Base-by-base conservation (phyloP, 2,329 filamentous ascomycete genomes). In the Sporothrix pallida region DNA sequence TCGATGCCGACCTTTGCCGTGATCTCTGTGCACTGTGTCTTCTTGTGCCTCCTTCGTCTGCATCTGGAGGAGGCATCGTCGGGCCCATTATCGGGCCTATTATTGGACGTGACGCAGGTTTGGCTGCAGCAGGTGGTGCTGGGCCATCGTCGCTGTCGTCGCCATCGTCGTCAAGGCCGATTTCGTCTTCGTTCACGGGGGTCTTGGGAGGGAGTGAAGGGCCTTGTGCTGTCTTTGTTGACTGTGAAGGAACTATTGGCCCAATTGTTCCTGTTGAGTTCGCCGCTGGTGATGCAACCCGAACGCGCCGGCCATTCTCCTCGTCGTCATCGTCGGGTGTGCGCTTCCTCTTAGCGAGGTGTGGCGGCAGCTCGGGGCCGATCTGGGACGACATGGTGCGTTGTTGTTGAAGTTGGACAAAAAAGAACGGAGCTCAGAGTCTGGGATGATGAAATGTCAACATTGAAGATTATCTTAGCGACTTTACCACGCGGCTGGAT, bases 311-410 rank as follows among this genome's bases (percentile, higher is more conserved):
- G 56, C n/a, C 48, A 17, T 65, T 76, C 20, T 77, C 77, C 20
- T 78, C 78, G 67, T 83, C 82, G 67, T 85, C 82, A 65, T 86
- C 81, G 46, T 85, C 83, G 4, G 83, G 78, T 4, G 84, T 86
- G 78, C 88, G 88, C 78, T 90, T 91, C 78, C 89, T 86, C 80
- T 91, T 91, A 48, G 88, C 79, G 58, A 92, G 86, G 75, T 92
- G 89, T 4, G 91, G 86, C 13, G 93, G 92, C 31, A 94, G 81
- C 75, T 90, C 85, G 15, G 93, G 92, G 5, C 92, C 92, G 79
- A 93, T 90, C 48, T 88, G 89, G 70, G 90, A 84, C 91, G 93
- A 93, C 23, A 20, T 82, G 44, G 63, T n/a, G 37, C 10, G 68
- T 7, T 23, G 26, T 65, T 9, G 62, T 65, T 15, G n/a, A n/a